phyloP scores from a whole-genome alignment of 2,329 filamentous ascomycete species.

The Capronia coronata region DNA sequence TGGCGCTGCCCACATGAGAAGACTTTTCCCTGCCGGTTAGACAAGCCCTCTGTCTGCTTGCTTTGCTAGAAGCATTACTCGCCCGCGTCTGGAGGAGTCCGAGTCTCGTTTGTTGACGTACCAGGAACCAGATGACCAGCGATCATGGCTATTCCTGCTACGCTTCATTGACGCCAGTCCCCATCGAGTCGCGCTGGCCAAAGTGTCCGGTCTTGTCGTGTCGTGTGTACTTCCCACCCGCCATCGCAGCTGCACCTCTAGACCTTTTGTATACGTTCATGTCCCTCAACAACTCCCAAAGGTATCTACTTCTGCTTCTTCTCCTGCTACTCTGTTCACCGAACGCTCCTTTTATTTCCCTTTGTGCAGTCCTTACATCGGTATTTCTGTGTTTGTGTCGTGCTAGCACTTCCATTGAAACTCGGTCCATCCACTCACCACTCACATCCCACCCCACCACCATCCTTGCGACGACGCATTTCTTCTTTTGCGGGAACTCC shows the following conservation, averaged over 20 bases:
- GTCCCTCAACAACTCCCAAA: conserved; percentile 13
- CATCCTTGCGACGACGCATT: conserved; percentile 10
- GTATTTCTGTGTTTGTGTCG: conserved; percentile 17
- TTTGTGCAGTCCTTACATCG: conserved; percentile 18
- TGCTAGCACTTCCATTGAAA: conserved; percentile 3
- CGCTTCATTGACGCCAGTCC: conserved; percentile 20
- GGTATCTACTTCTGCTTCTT: conserved; percentile 21
- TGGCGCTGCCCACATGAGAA: conserved; percentile 22
- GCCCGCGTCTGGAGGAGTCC: conserved; percentile 19
- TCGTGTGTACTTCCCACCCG: conserved; percentile 22
- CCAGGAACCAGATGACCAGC: conserved; percentile 17
- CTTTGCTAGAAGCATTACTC: conserved; percentile 13
- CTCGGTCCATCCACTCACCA: conserved; percentile 11
- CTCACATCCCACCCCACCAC: conserved; percentile 19
- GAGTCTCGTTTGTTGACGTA: conserved; percentile 22
- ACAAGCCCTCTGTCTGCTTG: conserved; percentile 19
- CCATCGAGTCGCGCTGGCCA: conserved; percentile 15
- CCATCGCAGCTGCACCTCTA: conserved; percentile 21
- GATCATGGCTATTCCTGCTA: conserved; percentile 11
- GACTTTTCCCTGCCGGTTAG: conserved; percentile 12
- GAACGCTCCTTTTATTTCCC: conserved; percentile 21
- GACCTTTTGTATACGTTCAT: conserved; percentile 22
- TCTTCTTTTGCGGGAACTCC: conserved; percentile 5
- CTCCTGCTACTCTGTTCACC: conserved; percentile 15
- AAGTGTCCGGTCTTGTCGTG: conserved; percentile 14